Evolutionary conservation across 2,329 filamentous ascomycete species (phyloP), one percentile per base, ranked within the genome.

Genomic region (Cladosporium phlei): DNA sequence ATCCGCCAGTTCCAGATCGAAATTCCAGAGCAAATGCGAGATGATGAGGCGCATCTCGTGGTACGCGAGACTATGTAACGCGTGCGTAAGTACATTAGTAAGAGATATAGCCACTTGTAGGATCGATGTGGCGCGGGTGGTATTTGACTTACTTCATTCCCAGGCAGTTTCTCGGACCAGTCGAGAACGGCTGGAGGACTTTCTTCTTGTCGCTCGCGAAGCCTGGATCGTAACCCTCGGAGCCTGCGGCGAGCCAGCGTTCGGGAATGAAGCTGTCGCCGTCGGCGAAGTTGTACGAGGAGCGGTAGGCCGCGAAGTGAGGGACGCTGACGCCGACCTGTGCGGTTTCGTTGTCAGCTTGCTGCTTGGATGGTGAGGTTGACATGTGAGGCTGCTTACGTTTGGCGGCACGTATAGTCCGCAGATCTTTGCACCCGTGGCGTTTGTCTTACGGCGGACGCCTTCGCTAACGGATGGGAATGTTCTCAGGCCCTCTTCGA

Each of bases 401-500:
- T 50, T 52, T 11, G 38, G 56, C 19, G 63, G 56, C 17, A 65
- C 40, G 25, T 52, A 50, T 4, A 52, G 35, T 11, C 58, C 61
- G 21, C 57, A 53, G 17, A 66, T 55, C 2, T 47, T 53, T 5
- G 49, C 53, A 22, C 60, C 55, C 10, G 38, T 22, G 5, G 21
- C 20, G n/a, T 24, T 22, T 5, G 21, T 38, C 14, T 22, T 38
- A 11, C 20, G 63, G 61, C 12, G 56, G 52, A 9, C 55, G 49
- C 3, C 65, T 55, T 7, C 56, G 48, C 7, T 64, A 60, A 5
- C 69, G 67, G 20, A 63, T 1, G 72, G 71, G 52, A 70, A 70
- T 42, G 72, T 66, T 6, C 73, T 62, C 4, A 75, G 57, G 2
- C 64, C 68, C 57, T 76, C 73, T 43, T 71, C 66, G 10, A 75